Conservation (phyloP, 306 rosid genomes). For the Fragaria nilgerrensis region DNA sequence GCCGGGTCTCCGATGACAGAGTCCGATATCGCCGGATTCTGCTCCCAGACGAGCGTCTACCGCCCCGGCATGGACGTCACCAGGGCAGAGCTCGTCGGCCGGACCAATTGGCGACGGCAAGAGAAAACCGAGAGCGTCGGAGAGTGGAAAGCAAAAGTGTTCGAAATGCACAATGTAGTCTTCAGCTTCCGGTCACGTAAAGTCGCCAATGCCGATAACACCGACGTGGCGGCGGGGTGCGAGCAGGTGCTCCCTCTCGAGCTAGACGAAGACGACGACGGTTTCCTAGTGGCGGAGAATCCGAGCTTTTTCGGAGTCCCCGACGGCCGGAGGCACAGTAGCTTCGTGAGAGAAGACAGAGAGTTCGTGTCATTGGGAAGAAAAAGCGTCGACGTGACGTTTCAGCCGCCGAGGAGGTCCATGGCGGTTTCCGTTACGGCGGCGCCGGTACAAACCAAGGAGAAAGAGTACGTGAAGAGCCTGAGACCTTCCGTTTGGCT, state of each 20-base stretch:
- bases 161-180: conserved; percentile 76
- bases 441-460: conserved; percentile 54
- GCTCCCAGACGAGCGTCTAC: conserved; percentile 81
- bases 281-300: conserved; percentile 82
- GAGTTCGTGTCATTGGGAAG: conserved; percentile 73
- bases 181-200: conserved; percentile 89
- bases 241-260: conserved; percentile 80
- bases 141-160: conserved; percentile 82
- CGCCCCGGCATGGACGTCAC: conserved; percentile 98
- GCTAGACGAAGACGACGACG: conserved; percentile 94
- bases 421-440: conserved; percentile 6
- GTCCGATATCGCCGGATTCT: conserved; percentile 68
- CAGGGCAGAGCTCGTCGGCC: conserved; percentile 71
- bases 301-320: conserved; percentile 63
- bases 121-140: conserved; percentile 89
- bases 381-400: conserved; percentile 70
- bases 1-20: conserved; percentile 81
- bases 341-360: conserved; percentile 75
- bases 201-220: conserved; percentile 42
- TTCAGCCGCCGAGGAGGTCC: conserved; percentile 39
- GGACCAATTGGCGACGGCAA: conserved; percentile 90
- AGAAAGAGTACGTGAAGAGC: conserved; percentile 79
- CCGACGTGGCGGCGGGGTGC: conserved; percentile 73
- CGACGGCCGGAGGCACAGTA: conserved; percentile 76
- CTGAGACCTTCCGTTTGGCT: conserved; percentile 88